A percentile compares a stretch with the other conserved stretches of the same genome.
Conservation (phyloP, 371 early-diverging fungal species). For the Mucor racemosus region DNA sequence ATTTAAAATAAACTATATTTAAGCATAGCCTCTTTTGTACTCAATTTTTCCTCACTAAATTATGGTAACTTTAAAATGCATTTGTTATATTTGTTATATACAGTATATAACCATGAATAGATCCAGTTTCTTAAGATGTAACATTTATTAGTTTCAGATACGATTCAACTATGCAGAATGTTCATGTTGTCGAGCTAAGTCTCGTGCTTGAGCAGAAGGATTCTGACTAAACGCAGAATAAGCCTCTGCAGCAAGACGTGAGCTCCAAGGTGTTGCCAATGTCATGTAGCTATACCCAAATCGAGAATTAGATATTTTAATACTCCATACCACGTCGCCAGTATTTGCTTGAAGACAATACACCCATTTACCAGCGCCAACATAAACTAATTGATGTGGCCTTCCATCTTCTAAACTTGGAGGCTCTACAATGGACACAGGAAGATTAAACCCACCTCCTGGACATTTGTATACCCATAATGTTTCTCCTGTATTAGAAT, state of each 20-base stretch:
- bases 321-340: conserved; percentile 29
- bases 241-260: conserved; percentile 32
- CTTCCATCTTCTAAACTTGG: conserved; percentile 5
- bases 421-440: conserved; percentile 28
- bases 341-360: conserved; percentile 31
- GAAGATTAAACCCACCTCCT: conserved; percentile 32
- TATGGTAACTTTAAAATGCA: too few species aligned
- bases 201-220: conserved; percentile 23
- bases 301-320: conserved; percentile 17
- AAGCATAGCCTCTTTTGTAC: too few species aligned
- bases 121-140: too few species aligned
- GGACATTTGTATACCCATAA: conserved; percentile 39
- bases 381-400: conserved; percentile 21
- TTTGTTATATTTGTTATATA: too few species aligned
- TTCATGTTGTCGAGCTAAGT: conserved; percentile 10
- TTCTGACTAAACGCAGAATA: conserved; percentile 32
- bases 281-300: conserved; percentile 29
- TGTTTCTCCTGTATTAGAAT: conserved; percentile 25
- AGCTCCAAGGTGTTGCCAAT: conserved; percentile 36
- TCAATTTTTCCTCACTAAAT: too few species aligned
- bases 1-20: too few species aligned
- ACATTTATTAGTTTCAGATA: too few species aligned
- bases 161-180: background rate
- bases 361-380: conserved; percentile 31
- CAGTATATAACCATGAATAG: background rate